These are phyloP conservation scores for Saururus chinensis DNA, from an alignment of 164 flowering plant species.

Conservation along the genomic window DNA sequence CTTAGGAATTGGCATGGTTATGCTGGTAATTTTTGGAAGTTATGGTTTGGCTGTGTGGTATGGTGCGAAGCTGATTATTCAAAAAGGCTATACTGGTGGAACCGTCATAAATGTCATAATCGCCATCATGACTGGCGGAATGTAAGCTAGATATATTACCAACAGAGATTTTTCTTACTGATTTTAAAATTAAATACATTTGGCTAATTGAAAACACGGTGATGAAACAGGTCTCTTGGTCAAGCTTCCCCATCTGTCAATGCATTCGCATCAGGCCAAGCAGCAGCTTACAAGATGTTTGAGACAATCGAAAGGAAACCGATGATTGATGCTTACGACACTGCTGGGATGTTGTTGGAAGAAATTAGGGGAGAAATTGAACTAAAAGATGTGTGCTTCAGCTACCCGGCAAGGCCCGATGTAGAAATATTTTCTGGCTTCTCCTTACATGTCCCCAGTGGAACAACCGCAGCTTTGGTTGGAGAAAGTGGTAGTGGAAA, in stretches of 20 bases:
- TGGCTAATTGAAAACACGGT: neutral
- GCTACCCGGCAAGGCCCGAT: constrained; percentile 75
- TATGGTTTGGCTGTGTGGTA: constrained; percentile 67
- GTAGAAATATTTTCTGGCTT: constrained; percentile 60
- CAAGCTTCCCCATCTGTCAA: constrained; percentile 44
- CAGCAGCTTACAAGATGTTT: constrained; percentile 76
- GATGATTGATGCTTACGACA: constrained; percentile 41
- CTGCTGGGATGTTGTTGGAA: constrained; percentile 33
- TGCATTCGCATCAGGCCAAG: constrained; percentile 64
- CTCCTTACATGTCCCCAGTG: constrained; percentile 41
- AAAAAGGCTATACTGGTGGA: constrained; percentile 60
- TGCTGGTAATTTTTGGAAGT: constrained; percentile 22
- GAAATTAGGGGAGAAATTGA: constrained; percentile 67
- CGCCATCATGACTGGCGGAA: constrained; percentile 48
- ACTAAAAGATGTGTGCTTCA: constrained; percentile 57
- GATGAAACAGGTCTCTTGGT: constrained; percentile 36
- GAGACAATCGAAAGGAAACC: constrained; percentile 57
- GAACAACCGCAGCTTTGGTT: constrained; percentile 60
- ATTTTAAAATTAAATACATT: too few species aligned
- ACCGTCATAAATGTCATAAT: constrained; percentile 47
- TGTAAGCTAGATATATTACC: constrained; percentile 28
- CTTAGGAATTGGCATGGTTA: constrained; percentile 33
- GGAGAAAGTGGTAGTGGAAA: constrained; percentile 92
- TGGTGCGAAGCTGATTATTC: constrained; percentile 41
- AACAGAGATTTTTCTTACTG: neutral